phyloP scores from a whole-genome alignment of 2,329 filamentous ascomycete species.

The Sphaerostilbella broomeana region DNA sequence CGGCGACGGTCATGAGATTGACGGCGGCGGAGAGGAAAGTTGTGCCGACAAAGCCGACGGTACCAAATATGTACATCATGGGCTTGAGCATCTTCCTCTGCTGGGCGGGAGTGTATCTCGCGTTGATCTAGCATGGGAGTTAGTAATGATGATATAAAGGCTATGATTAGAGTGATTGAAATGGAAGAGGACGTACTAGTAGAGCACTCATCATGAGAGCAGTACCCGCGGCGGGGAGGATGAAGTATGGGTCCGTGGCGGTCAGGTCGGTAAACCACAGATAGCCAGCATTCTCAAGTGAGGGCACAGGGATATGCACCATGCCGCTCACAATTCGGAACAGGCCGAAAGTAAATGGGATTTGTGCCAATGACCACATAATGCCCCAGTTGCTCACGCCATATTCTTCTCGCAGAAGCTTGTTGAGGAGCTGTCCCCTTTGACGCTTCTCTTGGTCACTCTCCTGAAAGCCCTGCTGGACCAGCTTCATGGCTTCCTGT shows the following conservation, averaged over 20 bases:
- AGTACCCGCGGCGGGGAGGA: slow-evolving; percentile 61
- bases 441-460: slow-evolving; percentile 40
- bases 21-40: slow-evolving; percentile 42
- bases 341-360: slow-evolving; percentile 71
- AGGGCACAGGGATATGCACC: slow-evolving; percentile 72
- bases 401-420: slow-evolving; percentile 32
- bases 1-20: slow-evolving; percentile 42
- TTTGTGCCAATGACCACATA: slow-evolving; percentile 35
- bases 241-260: slow-evolving; percentile 65
- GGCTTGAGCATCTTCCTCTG: slow-evolving; percentile 33
- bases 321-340: slow-evolving; percentile 74
- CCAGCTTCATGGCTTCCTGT: slow-evolving; percentile 39
- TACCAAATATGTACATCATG: slow-evolving; percentile 38
- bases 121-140: slow-evolving; percentile 27
- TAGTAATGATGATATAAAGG: slow-evolving; percentile 11
- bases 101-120: slow-evolving; percentile 26
- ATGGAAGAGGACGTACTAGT: slow-evolving; percentile 31
- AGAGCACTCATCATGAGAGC: slow-evolving; percentile 51
- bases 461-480: slow-evolving; percentile 36
- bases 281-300: slow-evolving; percentile 61
- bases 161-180: not conserved
- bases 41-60: slow-evolving; percentile 38
- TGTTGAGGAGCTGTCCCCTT: slow-evolving; percentile 28
- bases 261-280: slow-evolving; percentile 79
- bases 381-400: slow-evolving; percentile 28